Conservation (phyloP, 768 basidiomycete genomes). For the Russula emetica region DNA sequence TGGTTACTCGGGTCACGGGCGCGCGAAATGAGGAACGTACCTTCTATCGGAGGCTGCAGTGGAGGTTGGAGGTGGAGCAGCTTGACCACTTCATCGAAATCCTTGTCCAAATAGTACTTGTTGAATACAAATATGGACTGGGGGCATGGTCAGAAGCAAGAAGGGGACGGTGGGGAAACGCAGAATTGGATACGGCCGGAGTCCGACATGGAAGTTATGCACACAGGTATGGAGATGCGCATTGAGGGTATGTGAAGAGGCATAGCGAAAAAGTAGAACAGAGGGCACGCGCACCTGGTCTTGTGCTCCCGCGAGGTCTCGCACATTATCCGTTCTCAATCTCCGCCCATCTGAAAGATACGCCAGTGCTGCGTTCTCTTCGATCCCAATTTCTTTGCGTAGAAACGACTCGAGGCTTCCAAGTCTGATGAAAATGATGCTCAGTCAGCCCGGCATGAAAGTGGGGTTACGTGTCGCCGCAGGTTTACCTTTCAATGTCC, state of each 20-base stretch:
- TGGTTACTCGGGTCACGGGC: slow-evolving; percentile 3
- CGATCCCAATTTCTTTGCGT: slow-evolving; percentile 65
- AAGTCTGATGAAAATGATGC: slow-evolving; percentile 39
- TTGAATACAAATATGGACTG: slow-evolving; percentile 82
- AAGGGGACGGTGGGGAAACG: background rate
- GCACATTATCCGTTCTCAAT: slow-evolving; percentile 62
- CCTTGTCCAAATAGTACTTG: slow-evolving; percentile 70
- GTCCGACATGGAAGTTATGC: background rate
- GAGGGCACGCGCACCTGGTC: slow-evolving; percentile 55
- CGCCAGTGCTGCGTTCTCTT: slow-evolving; percentile 64
- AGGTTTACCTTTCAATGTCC: slow-evolving; percentile 66
- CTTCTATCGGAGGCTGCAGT: slow-evolving; percentile 66
- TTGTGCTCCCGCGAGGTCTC: slow-evolving; percentile 68
- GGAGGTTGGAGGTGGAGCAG: slow-evolving; percentile 57
- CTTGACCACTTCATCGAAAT: slow-evolving; percentile 59
- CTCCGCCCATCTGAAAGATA: slow-evolving; percentile 79
- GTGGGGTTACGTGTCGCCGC: slow-evolving; percentile 21
- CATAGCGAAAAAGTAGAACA: background rate
- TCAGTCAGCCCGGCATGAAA: slow-evolving; percentile 6
- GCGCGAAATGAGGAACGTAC: slow-evolving; percentile 36
- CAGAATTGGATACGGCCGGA: background rate
- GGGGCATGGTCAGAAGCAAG: background rate
- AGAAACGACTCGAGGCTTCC: slow-evolving; percentile 70
- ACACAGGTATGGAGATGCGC: no score
- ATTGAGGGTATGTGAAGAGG: background rate